phyloP scores from a whole-genome alignment of 441 rosid genomes.

The Theobroma grandiflorum region DNA sequence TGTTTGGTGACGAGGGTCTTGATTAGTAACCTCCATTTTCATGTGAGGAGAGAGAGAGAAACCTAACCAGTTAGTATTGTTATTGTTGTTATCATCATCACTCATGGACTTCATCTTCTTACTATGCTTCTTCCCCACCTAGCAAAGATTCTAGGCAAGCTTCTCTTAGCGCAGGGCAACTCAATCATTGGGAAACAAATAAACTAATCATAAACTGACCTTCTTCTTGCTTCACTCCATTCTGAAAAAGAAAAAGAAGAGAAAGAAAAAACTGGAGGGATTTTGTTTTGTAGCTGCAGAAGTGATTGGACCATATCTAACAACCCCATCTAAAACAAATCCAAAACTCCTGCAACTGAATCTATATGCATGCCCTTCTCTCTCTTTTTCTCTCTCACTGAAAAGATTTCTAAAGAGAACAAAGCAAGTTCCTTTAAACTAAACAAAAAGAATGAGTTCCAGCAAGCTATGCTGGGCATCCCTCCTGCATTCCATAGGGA shows the following conservation, averaged over 20 bases:
- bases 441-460: slow-evolving; percentile 73
- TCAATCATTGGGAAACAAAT: slow-evolving; percentile 69
- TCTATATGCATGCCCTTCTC: slow-evolving; percentile 34
- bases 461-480: slow-evolving; percentile 71
- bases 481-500: slow-evolving; percentile 81
- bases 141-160: slow-evolving; percentile 38
- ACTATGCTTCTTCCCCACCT: slow-evolving; percentile 27
- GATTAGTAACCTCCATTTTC: slow-evolving; percentile 70
- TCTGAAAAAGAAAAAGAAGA: slow-evolving; percentile 9
- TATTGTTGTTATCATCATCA: slow-evolving; percentile 53
- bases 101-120: slow-evolving; percentile 67
- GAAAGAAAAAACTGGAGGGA: not conserved
- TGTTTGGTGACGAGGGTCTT: slow-evolving; percentile 33
- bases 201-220: slow-evolving; percentile 44
- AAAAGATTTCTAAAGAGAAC: slow-evolving; percentile 49
- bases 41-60: slow-evolving; percentile 82
- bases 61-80: slow-evolving; percentile 69
- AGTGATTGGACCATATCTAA: slow-evolving; percentile 48
- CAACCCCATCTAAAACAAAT: slow-evolving; percentile 44
- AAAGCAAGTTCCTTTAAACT: slow-evolving; percentile 67
- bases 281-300: slow-evolving; percentile 41
- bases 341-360: slow-evolving; percentile 50
- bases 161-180: slow-evolving; percentile 44
- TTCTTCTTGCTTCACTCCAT: slow-evolving; percentile 27
- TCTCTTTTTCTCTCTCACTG: slow-evolving; percentile 35